These are phyloP conservation scores for Geoglossum cookeanum DNA, from an alignment of 2,329 filamentous ascomycete genomes.

Conservation along the genomic window DNA sequence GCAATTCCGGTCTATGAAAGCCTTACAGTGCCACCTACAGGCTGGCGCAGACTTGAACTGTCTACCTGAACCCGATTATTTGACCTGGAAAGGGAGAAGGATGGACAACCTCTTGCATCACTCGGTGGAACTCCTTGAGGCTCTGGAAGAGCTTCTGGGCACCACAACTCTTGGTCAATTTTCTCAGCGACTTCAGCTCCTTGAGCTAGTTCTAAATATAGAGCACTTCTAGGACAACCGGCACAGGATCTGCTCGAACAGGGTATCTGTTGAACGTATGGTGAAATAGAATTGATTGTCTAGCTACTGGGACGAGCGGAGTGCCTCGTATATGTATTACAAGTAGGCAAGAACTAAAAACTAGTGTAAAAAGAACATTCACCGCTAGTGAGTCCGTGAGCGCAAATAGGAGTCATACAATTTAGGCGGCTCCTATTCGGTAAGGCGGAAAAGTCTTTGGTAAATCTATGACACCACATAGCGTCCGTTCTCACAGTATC, in stretches of 20 bases:
- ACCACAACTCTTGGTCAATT: slow-evolving; percentile 70
- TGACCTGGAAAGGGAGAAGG: slow-evolving; percentile 63
- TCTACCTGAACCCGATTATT: slow-evolving; percentile 83
- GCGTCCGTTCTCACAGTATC: too few species aligned
- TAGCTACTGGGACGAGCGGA: too few species aligned
- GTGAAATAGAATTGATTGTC: too few species aligned
- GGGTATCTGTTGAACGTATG: too few species aligned
- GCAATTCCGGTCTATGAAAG: slow-evolving; percentile 53
- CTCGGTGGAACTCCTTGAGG: slow-evolving; percentile 49
- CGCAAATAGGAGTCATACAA: too few species aligned
- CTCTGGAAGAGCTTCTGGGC: slow-evolving; percentile 60
- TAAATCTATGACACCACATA: too few species aligned
- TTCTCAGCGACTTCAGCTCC: slow-evolving; percentile 47
- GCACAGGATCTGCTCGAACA: slow-evolving; percentile 21
- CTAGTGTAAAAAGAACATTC: too few species aligned
- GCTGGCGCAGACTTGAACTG: slow-evolving; percentile 79
- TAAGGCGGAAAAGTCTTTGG: too few species aligned
- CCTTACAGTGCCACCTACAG: slow-evolving; percentile 62
- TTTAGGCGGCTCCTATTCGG: too few species aligned
- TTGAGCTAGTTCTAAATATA: slow-evolving; percentile 68
- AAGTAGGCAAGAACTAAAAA: too few species aligned
- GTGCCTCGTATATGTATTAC: too few species aligned
- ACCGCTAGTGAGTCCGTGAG: too few species aligned
- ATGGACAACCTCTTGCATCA: slow-evolving; percentile 44
- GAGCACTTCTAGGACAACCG: slow-evolving; percentile 56